phyloP scores from a whole-genome alignment of 345 rosid genomes.

The Eucalyptus globulus region DNA sequence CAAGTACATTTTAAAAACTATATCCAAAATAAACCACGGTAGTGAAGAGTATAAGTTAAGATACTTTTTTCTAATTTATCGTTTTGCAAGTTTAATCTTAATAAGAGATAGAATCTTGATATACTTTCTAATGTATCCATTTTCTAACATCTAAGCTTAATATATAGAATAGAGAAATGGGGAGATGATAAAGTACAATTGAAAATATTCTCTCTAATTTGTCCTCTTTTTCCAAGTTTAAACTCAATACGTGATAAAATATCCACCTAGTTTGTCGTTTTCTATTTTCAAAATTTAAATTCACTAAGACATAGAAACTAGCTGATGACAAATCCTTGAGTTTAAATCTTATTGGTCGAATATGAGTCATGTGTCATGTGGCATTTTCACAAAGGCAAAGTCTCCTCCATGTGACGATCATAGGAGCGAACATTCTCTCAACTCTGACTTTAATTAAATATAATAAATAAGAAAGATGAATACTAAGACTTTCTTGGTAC shows the following conservation, averaged over 20 bases:
- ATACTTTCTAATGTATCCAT: background rate
- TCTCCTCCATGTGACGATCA: too few relatives aligned
- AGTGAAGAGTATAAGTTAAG: too few relatives aligned
- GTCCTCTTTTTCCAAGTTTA: background rate
- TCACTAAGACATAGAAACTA: background rate
- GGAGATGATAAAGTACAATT: background rate
- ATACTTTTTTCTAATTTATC: too few relatives aligned
- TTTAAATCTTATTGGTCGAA: background rate
- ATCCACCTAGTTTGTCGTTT: background rate
- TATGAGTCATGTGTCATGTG: too few relatives aligned
- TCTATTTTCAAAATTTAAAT: background rate
- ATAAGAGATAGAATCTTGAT: too few relatives aligned
- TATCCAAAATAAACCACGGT: too few relatives aligned
- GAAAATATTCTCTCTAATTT: background rate
- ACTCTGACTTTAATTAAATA: rapidly evolving
- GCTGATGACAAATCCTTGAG: background rate
- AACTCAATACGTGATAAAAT: background rate
- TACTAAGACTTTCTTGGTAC: too few relatives aligned
- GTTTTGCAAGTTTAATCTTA: too few relatives aligned
- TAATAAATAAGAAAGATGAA: too few relatives aligned
- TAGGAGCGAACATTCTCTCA: too few relatives aligned
- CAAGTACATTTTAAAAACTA: too few relatives aligned
- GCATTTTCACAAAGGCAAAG: background rate
- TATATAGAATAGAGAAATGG: background rate
- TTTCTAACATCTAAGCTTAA: background rate